Evolutionary conservation across 169 alveolate species (phyloP), one percentile per base, ranked within the genome.

Genomic region (Plasmodium chabaudi): DNA sequence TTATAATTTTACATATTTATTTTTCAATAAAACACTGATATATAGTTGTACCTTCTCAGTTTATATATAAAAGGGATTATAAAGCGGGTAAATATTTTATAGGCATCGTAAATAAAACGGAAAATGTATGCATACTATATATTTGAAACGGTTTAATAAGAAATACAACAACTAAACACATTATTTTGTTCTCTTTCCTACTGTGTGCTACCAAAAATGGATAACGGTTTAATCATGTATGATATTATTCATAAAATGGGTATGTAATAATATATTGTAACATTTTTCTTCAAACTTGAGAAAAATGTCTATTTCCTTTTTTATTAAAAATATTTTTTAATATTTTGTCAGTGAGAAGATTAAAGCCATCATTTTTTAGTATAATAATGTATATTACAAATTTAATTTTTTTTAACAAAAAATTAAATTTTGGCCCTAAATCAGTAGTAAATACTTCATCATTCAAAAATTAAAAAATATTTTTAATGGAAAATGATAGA

Each of bases 331-430:
- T 70, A 86, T 86, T 86, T 86, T 86, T 86, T 86, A 69, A 68
- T 34, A 57, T 19, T 86, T 86, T 59, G 91, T 86, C 91, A 86
- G 91, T 57, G 91, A 86, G 91, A 86, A 86, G 91, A 86, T 86
- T 86, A 86, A 86, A 46, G 79, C 91, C 91, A 86, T 86, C 91
- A 86, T 86, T 44, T 86, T 56, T 34, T 51, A 27, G 44, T 49
- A 15, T 57, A 82, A 21, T 39, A 57, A 44, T 27, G 9, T 17
- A 9, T 59, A 51, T 53, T 75, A 42, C 46, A 19, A 61, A 19
- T 46, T 86, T 68, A 39, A 34, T 56, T 79, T 67, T 61, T 49
- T 65, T 10, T 55, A 25, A 51, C 39, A 79, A 79, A 47, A 74
- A 79, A 79, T 25, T 34, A 79, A 79, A 79, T 51, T 27, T 44